These are phyloP conservation scores for Ettlia oleoabundans DNA, from an alignment of 139 green algal species.

Conservation along the genomic window DNA sequence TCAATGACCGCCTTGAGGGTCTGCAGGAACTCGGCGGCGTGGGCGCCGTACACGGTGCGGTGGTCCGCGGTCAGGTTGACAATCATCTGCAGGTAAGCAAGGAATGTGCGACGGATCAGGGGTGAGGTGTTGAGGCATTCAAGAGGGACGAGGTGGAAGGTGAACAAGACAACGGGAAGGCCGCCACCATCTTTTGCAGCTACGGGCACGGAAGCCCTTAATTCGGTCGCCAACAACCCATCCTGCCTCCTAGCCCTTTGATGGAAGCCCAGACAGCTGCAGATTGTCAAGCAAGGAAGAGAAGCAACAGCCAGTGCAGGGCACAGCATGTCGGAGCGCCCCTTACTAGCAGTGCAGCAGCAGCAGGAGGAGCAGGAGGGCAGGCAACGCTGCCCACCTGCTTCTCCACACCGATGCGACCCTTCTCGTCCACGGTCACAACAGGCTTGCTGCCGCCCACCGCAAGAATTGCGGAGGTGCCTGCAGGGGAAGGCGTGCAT, in stretches of 20 bases:
- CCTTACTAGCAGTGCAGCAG: background rate
- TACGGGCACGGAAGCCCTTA: too few relatives aligned
- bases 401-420: constrained; percentile 92
- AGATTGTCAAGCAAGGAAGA: too few relatives aligned
- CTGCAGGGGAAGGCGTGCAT: constrained; percentile 43
- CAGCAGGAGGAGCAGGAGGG: background rate
- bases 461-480: constrained; percentile 92
- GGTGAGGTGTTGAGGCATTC: too few relatives aligned
- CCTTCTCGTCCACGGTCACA: constrained; percentile 82
- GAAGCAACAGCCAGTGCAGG: too few relatives aligned
- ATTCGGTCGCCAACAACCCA: too few relatives aligned
- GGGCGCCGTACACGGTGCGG: constrained; percentile 94
- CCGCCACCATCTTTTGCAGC: too few relatives aligned
- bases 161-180: too few relatives aligned
- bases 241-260: too few relatives aligned
- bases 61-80: constrained; percentile 98
- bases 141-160: too few relatives aligned
- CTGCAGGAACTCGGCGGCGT: constrained; percentile 82
- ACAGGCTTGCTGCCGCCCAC: constrained; percentile 89
- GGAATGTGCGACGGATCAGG: background rate
- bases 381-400: constrained; percentile 36
- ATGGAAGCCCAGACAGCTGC: too few relatives aligned
- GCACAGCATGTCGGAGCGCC: too few relatives aligned
- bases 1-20: constrained; percentile 93
- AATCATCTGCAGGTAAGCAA: constrained; percentile 76